Evolutionary conservation across 2,329 filamentous ascomycete genomes (phyloP).

Genomic region (Fusarium virguliforme): DNA sequence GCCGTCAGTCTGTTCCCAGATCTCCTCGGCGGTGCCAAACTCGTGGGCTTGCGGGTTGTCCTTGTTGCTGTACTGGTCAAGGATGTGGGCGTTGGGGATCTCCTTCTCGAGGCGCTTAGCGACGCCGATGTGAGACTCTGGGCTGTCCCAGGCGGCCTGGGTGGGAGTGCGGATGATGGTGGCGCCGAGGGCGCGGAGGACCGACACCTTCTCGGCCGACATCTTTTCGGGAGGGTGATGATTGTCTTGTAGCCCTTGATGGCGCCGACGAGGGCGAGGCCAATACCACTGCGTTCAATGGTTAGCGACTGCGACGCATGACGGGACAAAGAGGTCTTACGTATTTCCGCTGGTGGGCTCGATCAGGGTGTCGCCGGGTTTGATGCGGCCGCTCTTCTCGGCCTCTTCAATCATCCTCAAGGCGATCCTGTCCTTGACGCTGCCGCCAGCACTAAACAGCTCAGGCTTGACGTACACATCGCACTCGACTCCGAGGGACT

Average conservation of each 20-base stretch:
- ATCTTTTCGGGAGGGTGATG: conserved; percentile 99
- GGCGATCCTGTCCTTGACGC: conserved; percentile 94
- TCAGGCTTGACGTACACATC: conserved; percentile 92
- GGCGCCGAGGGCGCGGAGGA: conserved; percentile 90
- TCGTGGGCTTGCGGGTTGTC: conserved; percentile 96
- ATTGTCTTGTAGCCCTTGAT: conserved; percentile 98
- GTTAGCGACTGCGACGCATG: neutral
- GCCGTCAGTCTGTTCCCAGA: conserved; percentile 90
- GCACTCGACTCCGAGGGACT: conserved; percentile 89
- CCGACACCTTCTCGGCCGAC: conserved; percentile 96
- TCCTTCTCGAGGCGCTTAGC: conserved; percentile 84
- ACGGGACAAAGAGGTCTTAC: conserved; percentile 53
- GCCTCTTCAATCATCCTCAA: conserved; percentile 97
- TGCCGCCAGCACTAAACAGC: conserved; percentile 92
- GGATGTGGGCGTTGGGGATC: conserved; percentile 93
- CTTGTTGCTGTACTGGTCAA: conserved; percentile 92
- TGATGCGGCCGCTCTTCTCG: conserved; percentile 92
- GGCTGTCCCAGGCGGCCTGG: conserved; percentile 91
- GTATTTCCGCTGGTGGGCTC: conserved; percentile 98
- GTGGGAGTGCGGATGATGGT: conserved; percentile 98
- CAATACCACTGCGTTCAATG: conserved; percentile 76
- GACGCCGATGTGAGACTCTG: conserved; percentile 94
- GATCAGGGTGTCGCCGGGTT: conserved; percentile 96
- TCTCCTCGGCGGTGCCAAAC: conserved; percentile 92
- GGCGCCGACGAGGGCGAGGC: conserved; percentile 90